Percentiles rank a stretch among this genome's conserved stretches.
These are phyloP conservation scores for Diaporthe capsici DNA, from an alignment of 2,329 filamentous ascomycete genomes.

Conservation along the genomic window DNA sequence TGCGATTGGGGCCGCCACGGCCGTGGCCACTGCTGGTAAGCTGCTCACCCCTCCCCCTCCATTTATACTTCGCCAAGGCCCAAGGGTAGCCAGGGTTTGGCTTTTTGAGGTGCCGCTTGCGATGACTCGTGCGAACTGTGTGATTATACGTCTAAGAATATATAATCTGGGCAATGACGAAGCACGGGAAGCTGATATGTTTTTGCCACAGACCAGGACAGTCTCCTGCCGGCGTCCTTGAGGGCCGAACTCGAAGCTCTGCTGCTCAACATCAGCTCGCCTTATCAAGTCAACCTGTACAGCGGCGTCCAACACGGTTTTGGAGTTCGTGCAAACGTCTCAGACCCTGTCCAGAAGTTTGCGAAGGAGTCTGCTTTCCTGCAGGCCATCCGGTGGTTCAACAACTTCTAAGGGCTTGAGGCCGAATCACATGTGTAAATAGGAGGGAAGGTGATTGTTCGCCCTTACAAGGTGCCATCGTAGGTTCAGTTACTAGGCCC, in stretches of 20 bases:
- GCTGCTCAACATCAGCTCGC: conserved; percentile 34
- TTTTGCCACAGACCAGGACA: conserved; percentile 29
- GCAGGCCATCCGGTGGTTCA: conserved; percentile 39
- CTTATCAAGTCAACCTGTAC: conserved; percentile 33
- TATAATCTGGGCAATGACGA: background rate
- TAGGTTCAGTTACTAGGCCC: background rate
- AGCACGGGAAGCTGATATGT: background rate
- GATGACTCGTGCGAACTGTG: conserved; percentile 24
- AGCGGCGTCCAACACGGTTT: conserved; percentile 35
- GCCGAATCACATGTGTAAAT: background rate
- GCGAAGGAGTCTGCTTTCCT: conserved; percentile 38
- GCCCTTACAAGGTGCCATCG: background rate
- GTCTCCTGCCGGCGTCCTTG: conserved; percentile 16
- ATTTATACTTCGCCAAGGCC: conserved; percentile 9
- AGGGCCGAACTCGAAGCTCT: conserved; percentile 27
- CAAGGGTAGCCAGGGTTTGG: background rate
- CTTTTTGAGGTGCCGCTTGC: background rate
- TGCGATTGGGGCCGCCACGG: conserved; percentile 27
- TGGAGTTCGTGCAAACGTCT: conserved; percentile 34
- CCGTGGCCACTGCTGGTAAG: conserved; percentile 35
- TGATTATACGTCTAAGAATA: background rate
- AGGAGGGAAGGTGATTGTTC: background rate
- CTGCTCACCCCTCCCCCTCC: background rate
- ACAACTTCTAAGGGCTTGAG: background rate
- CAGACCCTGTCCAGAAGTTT: conserved; percentile 36